These are phyloP conservation scores for Cytospora piceae DNA, from an alignment of 2,329 filamentous ascomycete genomes.

Conservation along the genomic window DNA sequence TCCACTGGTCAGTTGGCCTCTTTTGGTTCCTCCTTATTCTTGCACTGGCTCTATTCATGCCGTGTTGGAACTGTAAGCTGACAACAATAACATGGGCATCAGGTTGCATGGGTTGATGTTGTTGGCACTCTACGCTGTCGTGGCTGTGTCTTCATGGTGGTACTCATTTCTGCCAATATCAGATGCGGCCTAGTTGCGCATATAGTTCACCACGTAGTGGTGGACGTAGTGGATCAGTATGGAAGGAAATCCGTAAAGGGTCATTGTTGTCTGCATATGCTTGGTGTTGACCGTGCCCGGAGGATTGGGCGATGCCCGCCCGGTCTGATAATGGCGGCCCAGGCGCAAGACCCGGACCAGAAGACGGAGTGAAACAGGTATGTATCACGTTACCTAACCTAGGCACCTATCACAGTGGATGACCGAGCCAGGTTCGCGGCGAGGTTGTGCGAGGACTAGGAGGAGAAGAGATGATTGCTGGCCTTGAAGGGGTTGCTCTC, in stretches of 20 bases:
- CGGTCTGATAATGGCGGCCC: background rate
- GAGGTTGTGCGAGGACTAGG: background rate
- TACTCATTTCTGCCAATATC: background rate
- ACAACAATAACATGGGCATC: background rate
- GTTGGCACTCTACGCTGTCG: background rate
- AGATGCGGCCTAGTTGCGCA: background rate
- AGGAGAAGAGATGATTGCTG: background rate
- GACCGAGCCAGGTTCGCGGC: background rate
- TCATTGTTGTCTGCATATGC: background rate
- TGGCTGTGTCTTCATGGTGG: background rate
- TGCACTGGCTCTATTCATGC: too few species aligned
- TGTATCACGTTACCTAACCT: background rate
- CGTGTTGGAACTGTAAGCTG: background rate
- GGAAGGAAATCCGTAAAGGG: background rate
- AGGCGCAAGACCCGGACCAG: background rate
- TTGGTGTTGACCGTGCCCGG: background rate
- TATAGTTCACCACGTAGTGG: background rate
- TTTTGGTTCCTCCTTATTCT: too few species aligned
- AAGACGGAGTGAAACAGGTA: background rate
- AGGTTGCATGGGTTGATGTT: background rate
- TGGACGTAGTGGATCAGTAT: background rate
- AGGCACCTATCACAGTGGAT: background rate
- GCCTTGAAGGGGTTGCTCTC: background rate
- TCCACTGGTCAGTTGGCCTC: background rate
- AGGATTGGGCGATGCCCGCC: background rate